These are phyloP conservation scores for Aureobasidium lini DNA, from an alignment of 2,329 filamentous ascomycete genomes.

Conservation along the genomic window DNA sequence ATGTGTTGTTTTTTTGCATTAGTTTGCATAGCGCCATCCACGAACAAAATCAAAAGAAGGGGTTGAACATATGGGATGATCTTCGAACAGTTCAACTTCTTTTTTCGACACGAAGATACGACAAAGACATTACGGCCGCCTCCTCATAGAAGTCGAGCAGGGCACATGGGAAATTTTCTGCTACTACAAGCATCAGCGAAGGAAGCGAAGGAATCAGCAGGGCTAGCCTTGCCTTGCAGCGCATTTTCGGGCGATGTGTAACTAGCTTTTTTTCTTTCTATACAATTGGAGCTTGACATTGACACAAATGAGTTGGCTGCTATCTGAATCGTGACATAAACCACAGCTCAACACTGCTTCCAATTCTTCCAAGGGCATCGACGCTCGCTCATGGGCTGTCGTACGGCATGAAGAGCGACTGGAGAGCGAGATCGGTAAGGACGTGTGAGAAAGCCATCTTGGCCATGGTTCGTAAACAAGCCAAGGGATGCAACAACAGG, in stretches of 20 bases:
- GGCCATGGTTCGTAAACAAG: neutral
- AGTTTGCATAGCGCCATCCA: neutral
- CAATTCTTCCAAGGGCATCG: too few species aligned
- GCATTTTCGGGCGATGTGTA: conserved; percentile 8
- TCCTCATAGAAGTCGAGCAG: conserved; percentile 1
- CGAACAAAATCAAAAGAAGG: neutral
- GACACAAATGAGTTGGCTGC: neutral
- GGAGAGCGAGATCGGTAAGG: too few species aligned
- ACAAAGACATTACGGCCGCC: conserved; percentile 5
- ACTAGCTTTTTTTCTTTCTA: neutral
- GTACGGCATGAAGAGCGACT: too few species aligned
- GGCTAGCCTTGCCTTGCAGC: neutral
- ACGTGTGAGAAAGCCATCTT: too few species aligned
- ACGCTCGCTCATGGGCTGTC: too few species aligned
- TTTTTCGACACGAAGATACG: conserved; percentile 11
- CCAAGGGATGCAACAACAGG: neutral
- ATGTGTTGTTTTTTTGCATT: neutral
- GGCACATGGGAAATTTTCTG: conserved; percentile 1
- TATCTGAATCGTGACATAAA: neutral
- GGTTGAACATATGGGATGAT: conserved; percentile 1
- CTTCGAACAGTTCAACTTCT: neutral
- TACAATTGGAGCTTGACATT: neutral
- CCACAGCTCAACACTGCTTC: too few species aligned
- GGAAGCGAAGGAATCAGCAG: conserved; percentile 2
- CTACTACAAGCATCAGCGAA: conserved; percentile 10